Evolutionary conservation across 1,284 basidiomycete genomes (phyloP).

Genomic region (Fomitopsis palustris): DNA sequence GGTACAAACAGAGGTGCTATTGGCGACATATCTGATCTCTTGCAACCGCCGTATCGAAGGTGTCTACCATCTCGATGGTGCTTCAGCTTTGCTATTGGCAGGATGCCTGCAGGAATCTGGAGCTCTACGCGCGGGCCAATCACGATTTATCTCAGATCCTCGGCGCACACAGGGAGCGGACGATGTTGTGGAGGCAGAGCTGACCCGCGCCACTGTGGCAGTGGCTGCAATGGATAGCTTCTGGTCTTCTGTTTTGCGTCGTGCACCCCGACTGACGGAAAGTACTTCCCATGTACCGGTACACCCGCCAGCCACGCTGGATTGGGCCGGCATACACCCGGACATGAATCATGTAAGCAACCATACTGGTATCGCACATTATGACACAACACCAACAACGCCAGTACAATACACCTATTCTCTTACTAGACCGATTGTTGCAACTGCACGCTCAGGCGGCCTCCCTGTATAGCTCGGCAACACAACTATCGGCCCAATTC

Average conservation of each 20-base stretch:
- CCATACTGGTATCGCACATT: too few relatives aligned
- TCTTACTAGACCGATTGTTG: too few relatives aligned
- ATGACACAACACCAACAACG: too few relatives aligned
- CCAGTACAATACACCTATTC: too few relatives aligned
- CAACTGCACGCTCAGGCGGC: background rate
- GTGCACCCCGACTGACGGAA: background rate
- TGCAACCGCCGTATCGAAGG: conserved; percentile 39
- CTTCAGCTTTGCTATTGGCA: conserved; percentile 35
- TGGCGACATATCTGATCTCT: conserved; percentile 42
- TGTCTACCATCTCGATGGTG: conserved; percentile 38
- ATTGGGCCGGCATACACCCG: too few relatives aligned
- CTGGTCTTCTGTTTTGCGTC: background rate
- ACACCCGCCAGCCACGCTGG: background rate
- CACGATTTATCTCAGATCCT: conserved; percentile 4
- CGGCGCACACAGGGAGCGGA: conserved; percentile 31
- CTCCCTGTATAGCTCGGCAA: background rate
- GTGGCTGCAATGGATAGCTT: background rate
- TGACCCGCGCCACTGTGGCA: conserved; percentile 6
- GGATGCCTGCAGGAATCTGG: conserved; percentile 29
- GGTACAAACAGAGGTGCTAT: conserved; percentile 43
- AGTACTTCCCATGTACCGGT: too few relatives aligned
- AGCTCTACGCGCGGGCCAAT: conserved; percentile 8
- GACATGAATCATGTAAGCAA: too few relatives aligned
- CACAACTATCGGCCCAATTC: background rate
- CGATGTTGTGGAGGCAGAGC: conserved; percentile 38